Evolutionary conservation across 2,329 filamentous ascomycete species (phyloP).

Genomic region (Phaeophleospora eucalypticola): DNA sequence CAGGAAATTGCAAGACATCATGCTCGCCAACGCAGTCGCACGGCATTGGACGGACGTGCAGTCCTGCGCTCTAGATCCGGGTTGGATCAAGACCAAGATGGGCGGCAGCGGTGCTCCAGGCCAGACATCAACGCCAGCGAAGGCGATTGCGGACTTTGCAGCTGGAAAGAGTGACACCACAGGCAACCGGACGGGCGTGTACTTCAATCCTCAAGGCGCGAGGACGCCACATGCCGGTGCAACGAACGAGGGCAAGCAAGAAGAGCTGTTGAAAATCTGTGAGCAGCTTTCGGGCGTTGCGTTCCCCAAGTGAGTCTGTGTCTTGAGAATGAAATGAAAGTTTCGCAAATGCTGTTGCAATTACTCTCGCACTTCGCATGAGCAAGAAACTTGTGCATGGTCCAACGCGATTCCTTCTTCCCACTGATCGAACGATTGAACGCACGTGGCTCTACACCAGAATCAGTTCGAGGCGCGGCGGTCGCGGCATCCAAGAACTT

Average conservation of each 20-base stretch:
- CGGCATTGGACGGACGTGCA: slow-evolving; percentile 43
- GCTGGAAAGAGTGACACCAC: slow-evolving; percentile 35
- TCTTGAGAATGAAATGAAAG: too few species aligned
- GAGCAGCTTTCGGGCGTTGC: slow-evolving; percentile 35
- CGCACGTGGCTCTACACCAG: too few species aligned
- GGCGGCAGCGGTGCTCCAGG: slow-evolving; percentile 45
- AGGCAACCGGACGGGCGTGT: slow-evolving; percentile 41
- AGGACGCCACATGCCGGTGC: slow-evolving; percentile 28
- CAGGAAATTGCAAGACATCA: slow-evolving; percentile 52
- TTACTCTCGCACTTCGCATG: too few species aligned
- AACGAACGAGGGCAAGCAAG: slow-evolving; percentile 42
- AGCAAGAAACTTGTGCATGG: too few species aligned
- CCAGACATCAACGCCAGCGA: slow-evolving; percentile 45
- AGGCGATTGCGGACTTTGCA: slow-evolving; percentile 48
- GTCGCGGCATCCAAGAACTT: too few species aligned
- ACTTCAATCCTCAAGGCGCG: slow-evolving; percentile 25
- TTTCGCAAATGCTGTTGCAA: too few species aligned
- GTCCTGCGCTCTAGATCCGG: slow-evolving; percentile 46
- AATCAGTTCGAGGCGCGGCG: too few species aligned
- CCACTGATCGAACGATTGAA: too few species aligned
- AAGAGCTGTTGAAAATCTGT: slow-evolving; percentile 41
- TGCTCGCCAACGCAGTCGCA: slow-evolving; percentile 54
- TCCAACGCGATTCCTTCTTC: too few species aligned
- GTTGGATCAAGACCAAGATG: slow-evolving; percentile 45
- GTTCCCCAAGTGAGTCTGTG: slow-evolving; percentile 23